phyloP scores from a whole-genome alignment of 305 asterid genomes.

The Coffea humblotiana region DNA sequence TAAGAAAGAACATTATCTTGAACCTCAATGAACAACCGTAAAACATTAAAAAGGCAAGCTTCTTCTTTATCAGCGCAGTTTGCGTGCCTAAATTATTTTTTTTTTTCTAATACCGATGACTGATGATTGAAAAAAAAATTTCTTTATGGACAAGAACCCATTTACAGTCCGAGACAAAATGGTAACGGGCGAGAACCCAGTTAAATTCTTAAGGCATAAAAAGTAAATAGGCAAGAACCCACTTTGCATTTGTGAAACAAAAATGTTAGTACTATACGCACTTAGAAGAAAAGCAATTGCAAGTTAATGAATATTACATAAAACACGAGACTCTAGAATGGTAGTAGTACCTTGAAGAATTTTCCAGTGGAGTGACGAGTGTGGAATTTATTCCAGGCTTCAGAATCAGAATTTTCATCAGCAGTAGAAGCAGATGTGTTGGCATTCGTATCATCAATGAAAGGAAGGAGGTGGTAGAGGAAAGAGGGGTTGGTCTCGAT shows the following conservation, averaged over 20 bases:
- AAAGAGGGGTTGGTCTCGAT: conserved; percentile 59
- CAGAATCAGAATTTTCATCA: conserved; percentile 33
- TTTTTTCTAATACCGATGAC: too few species aligned
- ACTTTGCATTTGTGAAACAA: neutral
- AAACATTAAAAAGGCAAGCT: neutral
- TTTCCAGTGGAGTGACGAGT: conserved; percentile 87
- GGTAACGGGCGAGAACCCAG: neutral
- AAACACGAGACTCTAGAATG: neutral
- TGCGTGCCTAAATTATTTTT: neutral
- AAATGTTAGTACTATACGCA: neutral
- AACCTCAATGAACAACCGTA: neutral
- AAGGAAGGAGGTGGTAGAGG: conserved; percentile 64
- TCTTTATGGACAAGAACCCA: neutral
- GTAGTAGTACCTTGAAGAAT: conserved; percentile 69
- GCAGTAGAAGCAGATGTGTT: neutral
- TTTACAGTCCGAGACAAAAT: neutral
- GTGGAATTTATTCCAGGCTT: conserved; percentile 84
- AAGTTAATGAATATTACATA: neutral
- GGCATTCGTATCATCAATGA: neutral
- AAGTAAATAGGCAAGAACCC: too few species aligned
- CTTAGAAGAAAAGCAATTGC: neutral
- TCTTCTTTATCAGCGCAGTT: neutral
- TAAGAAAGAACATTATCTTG: neutral
- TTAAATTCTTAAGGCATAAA: too few species aligned
- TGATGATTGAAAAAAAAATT: neutral